Evolutionary conservation across 2,329 filamentous ascomycete genomes (phyloP).

Genomic region (Curvularia lunata): DNA sequence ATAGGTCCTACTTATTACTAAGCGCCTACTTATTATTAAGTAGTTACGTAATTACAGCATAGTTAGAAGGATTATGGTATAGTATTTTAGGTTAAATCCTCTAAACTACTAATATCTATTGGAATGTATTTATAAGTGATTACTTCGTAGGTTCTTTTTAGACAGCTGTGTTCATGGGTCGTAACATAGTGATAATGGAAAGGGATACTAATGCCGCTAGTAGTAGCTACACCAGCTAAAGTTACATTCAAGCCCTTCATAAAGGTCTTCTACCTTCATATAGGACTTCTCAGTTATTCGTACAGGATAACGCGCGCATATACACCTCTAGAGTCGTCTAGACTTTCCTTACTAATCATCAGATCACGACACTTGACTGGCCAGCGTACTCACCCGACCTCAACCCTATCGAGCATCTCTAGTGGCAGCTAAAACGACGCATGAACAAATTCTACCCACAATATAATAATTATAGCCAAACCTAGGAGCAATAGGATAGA

Average conservation of each 20-base stretch:
- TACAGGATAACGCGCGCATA: conserved; percentile 32
- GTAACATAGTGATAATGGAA: background rate
- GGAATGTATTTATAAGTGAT: no score
- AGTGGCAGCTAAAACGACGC: conserved; percentile 27
- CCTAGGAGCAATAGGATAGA: conserved; percentile 16
- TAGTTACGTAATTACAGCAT: no score
- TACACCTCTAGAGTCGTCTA: conserved; percentile 18
- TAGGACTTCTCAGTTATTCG: conserved; percentile 19
- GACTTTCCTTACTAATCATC: conserved; percentile 20
- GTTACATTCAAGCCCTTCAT: conserved; percentile 19
- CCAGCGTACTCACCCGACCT: conserved; percentile 34
- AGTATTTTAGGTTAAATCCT: no score
- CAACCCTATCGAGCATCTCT: conserved; percentile 41
- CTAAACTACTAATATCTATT: no score
- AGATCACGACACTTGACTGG: conserved; percentile 29
- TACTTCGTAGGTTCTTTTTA: no score
- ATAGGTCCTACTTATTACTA: no score
- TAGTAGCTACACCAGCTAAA: conserved; percentile 11
- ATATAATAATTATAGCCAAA: conserved; percentile 17
- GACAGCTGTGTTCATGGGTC: no score
- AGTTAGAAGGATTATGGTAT: no score
- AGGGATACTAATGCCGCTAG: background rate
- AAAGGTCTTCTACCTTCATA: conserved; percentile 16
- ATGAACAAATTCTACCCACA: conserved; percentile 26
- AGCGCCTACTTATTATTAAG: no score